Conservation (phyloP, 768 basidiomycete genomes). For the Hericium rajendrae region DNA sequence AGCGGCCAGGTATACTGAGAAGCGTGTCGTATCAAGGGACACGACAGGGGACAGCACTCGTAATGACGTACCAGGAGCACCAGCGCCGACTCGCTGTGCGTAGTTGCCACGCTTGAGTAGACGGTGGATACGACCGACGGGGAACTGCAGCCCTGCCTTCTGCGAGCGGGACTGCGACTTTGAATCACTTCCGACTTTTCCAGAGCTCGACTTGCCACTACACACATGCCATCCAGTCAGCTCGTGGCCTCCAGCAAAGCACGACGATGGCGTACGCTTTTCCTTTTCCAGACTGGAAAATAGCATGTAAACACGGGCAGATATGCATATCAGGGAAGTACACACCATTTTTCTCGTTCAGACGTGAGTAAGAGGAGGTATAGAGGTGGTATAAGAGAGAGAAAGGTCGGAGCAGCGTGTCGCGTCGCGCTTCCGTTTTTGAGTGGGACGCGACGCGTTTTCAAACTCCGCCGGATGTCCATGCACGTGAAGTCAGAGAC, state of each 20-base stretch:
- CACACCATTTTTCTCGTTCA: background rate
- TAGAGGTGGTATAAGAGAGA: background rate
- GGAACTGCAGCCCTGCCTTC: slow-evolving; percentile 60
- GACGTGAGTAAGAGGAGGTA: background rate
- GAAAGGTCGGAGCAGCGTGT: background rate
- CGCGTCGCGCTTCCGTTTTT: background rate
- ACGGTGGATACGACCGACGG: slow-evolving; percentile 78
- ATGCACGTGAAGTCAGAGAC: background rate
- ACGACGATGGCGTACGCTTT: background rate
- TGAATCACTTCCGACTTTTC: slow-evolving; percentile 29
- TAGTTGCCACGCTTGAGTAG: slow-evolving; percentile 67
- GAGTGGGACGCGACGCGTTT: slow-evolving; percentile 3
- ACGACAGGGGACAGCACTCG: background rate
- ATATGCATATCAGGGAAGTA: background rate
- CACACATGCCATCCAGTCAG: background rate
- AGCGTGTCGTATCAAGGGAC: background rate
- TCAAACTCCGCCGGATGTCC: background rate
- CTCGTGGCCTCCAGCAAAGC: background rate
- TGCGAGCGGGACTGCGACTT: slow-evolving; percentile 63
- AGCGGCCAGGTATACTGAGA: slow-evolving; percentile 73
- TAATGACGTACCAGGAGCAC: slow-evolving; percentile 56
- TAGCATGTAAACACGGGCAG: background rate
- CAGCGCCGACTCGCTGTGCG: slow-evolving; percentile 70
- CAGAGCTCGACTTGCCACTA: slow-evolving; percentile 33
- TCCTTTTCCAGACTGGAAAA: slow-evolving; percentile 2